Conservation (phyloP, 1,284 basidiomycete species). For the Fistulina hepatica region DNA sequence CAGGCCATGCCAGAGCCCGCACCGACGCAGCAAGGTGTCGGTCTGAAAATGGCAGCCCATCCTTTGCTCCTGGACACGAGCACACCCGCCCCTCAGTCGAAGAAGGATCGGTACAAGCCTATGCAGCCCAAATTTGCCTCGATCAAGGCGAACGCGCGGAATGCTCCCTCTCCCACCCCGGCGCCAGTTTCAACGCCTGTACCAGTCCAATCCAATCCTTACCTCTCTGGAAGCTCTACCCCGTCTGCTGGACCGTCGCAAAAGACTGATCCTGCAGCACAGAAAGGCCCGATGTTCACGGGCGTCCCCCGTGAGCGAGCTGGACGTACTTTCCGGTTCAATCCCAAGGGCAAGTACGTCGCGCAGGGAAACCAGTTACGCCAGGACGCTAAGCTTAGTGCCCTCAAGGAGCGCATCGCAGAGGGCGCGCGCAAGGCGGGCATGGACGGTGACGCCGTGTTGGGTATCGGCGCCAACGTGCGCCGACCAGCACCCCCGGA, state of each 20-base stretch:
- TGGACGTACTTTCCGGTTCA: constrained; percentile 73
- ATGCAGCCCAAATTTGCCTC: constrained; percentile 97
- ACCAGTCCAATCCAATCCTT: constrained; percentile 50
- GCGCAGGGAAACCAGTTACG: constrained; percentile 76
- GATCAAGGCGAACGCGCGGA: constrained; percentile 77
- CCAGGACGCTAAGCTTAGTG: constrained; percentile 81
- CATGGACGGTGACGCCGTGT: constrained; percentile 64
- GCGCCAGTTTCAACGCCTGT: constrained; percentile 39
- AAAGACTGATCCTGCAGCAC: constrained; percentile 24
- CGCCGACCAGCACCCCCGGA: constrained; percentile 71
- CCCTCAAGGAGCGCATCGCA: constrained; percentile 85
- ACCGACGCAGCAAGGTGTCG: constrained; percentile 53
- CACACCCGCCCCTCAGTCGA: constrained; percentile 50
- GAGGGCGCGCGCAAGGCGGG: constrained; percentile 90
- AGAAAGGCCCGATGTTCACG: constrained; percentile 49
- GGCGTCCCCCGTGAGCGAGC: constrained; percentile 60
- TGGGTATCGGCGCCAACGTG: constrained; percentile 71
- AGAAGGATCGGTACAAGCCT: constrained; percentile 86
- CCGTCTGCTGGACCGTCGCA: constrained; percentile 19
- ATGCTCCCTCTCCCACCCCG: constrained; percentile 53
- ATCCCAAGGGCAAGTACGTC: constrained; percentile 85
- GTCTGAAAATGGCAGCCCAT: constrained; percentile 84
- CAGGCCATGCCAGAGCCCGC: constrained; percentile 44
- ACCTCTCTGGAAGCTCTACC: constrained; percentile 37
- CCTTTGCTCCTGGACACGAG: constrained; percentile 70